Evolutionary conservation across 2,329 filamentous ascomycete species (phyloP), one percentile per base, ranked within the genome.

Genomic region (Fusarium sulawesiense): DNA sequence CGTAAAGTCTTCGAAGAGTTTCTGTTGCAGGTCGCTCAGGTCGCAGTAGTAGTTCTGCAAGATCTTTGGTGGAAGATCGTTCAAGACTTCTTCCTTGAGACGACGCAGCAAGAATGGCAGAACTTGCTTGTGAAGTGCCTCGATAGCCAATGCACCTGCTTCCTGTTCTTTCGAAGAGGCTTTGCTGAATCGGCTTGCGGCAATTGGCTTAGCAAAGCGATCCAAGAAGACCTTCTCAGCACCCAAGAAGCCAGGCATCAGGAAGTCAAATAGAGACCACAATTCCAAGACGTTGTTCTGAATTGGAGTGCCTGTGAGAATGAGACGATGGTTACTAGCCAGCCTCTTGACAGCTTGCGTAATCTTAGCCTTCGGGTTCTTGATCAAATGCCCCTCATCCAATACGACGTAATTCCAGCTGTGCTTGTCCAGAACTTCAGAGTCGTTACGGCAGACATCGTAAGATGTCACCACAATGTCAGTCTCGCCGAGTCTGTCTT

Each of bases 41-140:
- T 99, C 96, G 80, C 96, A 99, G 82, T 99, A 99, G 83, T 99
- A 99, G 80, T 99, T 99, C 79, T 99, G 96, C 54, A 99, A 84
- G 75, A 99, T 99, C 89, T 99, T 99, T 10, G 96, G 96, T 4
- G 96, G 96, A 11, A 99, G 85, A 76, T 99, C 96, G 73, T 99
- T 93, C 64, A 99, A 85, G 20, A 99, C 96, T 79, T 99, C 96
- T 81, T 99, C 96, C 82, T 99, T 99, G 73, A 99, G 87, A 75
- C 96, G 94, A 65, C 96, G 93, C 41, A 99, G 88, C 66, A 99
- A 85, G 90, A 99, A 99, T 2, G 96, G 96, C 34, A 99, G 84
- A 3, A 99, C 97, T 78, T 99, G 96, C 79, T 99, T 99, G 82
- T 99, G 96, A 23, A 99, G 85, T n/a, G 96, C 96, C 80, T 99